These are phyloP conservation scores for Byssoonygena ceratinophila DNA, from an alignment of 2,329 filamentous ascomycete genomes.

Conservation along the genomic window DNA sequence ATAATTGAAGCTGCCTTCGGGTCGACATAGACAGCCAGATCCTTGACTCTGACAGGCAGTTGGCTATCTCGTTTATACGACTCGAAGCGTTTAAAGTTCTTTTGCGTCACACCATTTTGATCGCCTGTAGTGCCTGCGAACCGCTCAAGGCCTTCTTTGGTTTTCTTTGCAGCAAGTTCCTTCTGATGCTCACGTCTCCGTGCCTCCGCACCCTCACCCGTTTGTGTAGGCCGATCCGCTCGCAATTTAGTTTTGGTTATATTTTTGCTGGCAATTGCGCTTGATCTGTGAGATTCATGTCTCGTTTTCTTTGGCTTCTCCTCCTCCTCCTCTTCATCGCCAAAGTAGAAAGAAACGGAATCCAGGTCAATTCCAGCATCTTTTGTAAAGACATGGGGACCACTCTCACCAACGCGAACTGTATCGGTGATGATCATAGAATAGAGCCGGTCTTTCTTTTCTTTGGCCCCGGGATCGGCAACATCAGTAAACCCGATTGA, in stretches of 20 bases:
- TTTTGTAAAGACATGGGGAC: constrained; percentile 75
- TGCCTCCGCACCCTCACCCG: constrained; percentile 81
- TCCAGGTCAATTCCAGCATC: constrained; percentile 86
- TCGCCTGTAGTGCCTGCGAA: constrained; percentile 78
- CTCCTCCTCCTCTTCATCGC: constrained; percentile 71
- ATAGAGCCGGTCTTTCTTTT: constrained; percentile 81
- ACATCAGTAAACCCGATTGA: constrained; percentile 85
- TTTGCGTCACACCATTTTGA: constrained; percentile 81
- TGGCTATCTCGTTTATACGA: constrained; percentile 98
- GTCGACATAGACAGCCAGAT: constrained; percentile 82
- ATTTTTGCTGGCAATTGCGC: constrained; percentile 84
- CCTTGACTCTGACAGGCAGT: constrained; percentile 69
- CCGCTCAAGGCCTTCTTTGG: constrained; percentile 71
- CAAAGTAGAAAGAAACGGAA: constrained; percentile 96
- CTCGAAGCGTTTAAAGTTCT: constrained; percentile 98
- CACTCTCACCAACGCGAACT: constrained; percentile 63
- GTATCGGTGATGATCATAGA: constrained; percentile 88
- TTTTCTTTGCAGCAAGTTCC: constrained; percentile 76
- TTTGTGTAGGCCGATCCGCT: constrained; percentile 77
- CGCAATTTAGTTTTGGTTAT: constrained; percentile 89
- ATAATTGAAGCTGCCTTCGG: constrained; percentile 82
- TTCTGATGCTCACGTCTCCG: constrained; percentile 85
- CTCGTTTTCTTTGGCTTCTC: constrained; percentile 69
- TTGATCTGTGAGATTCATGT: constrained; percentile 70
- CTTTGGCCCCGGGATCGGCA: constrained; percentile 73